Percentiles rank a stretch among this genome's conserved stretches.
These are phyloP conservation scores for Ganoderma leucocontextum DNA, from an alignment of 1,284 basidiomycete species.

Conservation along the genomic window DNA sequence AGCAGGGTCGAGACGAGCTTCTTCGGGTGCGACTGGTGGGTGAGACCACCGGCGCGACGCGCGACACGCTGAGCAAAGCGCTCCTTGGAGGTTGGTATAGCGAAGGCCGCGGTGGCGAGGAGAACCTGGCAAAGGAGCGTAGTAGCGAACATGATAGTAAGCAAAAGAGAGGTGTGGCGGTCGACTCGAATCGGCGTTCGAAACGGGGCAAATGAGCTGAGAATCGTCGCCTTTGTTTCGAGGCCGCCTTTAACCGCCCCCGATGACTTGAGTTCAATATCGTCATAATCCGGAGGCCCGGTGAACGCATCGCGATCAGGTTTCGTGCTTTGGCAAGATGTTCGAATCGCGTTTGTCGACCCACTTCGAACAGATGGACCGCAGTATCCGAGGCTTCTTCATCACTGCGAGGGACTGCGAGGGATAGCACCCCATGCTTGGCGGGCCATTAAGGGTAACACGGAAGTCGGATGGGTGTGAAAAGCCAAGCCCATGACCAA, in stretches of 20 bases:
- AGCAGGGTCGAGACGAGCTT: not conserved
- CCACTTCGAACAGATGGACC: not conserved
- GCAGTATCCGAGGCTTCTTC: slow-evolving; percentile 3
- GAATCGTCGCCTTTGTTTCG: not conserved
- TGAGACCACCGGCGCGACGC: slow-evolving; percentile 26
- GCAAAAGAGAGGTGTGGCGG: slow-evolving; percentile 21
- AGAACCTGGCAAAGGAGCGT: slow-evolving; percentile 33
- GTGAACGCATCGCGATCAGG: not conserved
- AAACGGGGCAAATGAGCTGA: slow-evolving; percentile 19
- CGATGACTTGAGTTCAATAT: not conserved
- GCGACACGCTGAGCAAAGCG: slow-evolving; percentile 24
- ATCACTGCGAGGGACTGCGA: not conserved
- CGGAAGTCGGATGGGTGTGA: not conserved
- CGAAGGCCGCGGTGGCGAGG: slow-evolving; percentile 34
- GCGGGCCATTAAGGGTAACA: not conserved
- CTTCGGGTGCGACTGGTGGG: slow-evolving; percentile 32
- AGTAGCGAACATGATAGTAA: slow-evolving; percentile 26
- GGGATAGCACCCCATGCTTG: not conserved
- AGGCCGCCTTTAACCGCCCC: not conserved
- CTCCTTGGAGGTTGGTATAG: slow-evolving; percentile 26
- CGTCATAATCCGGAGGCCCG: not conserved
- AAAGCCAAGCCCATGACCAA: not conserved
- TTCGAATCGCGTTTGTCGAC: not conserved
- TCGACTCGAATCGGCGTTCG: slow-evolving; percentile 24
- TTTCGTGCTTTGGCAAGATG: no score